These are phyloP conservation scores for Fusarium caatingaense DNA, from an alignment of 2,329 filamentous ascomycete genomes.

Conservation along the genomic window DNA sequence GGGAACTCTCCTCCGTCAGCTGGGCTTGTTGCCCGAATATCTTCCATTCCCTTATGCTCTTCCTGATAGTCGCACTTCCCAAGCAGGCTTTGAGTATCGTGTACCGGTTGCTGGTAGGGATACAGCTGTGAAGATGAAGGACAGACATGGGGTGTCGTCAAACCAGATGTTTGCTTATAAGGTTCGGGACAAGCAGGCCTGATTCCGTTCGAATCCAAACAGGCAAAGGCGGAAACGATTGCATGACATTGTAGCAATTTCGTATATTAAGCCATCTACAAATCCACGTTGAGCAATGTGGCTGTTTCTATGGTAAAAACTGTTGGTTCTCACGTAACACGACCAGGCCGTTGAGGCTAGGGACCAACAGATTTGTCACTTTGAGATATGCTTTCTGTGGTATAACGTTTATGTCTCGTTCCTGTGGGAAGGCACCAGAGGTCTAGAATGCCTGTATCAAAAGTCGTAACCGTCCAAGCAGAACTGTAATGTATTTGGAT, in stretches of 20 bases:
- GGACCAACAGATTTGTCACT: background rate
- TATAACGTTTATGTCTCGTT: background rate
- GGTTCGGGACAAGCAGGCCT: background rate
- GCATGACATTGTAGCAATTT: background rate
- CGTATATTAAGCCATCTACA: background rate
- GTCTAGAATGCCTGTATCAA: background rate
- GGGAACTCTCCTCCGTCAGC: slow-evolving; percentile 68
- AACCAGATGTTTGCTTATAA: slow-evolving; percentile 47
- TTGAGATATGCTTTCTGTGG: background rate
- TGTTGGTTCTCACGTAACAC: background rate
- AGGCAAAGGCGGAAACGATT: background rate
- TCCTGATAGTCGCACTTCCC: slow-evolving; percentile 48
- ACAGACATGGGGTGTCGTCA: slow-evolving; percentile 46
- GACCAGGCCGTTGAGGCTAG: background rate
- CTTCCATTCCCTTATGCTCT: slow-evolving; percentile 70
- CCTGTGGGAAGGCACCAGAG: background rate
- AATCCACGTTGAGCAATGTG: background rate
- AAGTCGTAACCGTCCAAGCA: too few relatives aligned
- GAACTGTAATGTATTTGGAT: background rate
- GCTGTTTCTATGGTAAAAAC: background rate
- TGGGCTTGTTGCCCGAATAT: slow-evolving; percentile 68
- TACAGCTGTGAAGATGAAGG: slow-evolving; percentile 48
- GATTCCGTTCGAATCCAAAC: background rate
- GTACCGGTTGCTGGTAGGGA: slow-evolving; percentile 50
- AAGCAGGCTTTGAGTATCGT: slow-evolving; percentile 46